Percentiles rank a stretch among this genome's conserved stretches.
Evolutionary conservation across 1,284 basidiomycete species (phyloP).

Genomic region (Laetiporus sulphureus): DNA sequence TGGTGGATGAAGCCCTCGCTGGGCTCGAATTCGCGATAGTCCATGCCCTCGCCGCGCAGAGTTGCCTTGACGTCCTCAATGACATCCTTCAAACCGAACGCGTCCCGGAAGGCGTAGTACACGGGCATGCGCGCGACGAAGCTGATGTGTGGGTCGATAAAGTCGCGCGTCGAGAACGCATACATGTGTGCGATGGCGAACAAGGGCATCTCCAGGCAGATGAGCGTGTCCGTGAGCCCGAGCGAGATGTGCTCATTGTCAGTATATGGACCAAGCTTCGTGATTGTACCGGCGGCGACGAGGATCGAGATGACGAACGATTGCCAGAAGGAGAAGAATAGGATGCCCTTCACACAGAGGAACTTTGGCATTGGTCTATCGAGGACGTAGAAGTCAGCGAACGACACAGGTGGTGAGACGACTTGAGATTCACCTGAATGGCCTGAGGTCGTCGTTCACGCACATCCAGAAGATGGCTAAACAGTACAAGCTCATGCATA

Average conservation of each 20-base stretch:
- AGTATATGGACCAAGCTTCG: constrained; percentile 78
- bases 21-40: constrained; percentile 94
- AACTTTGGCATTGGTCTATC: constrained; percentile 84
- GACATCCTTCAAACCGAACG: constrained; percentile 84
- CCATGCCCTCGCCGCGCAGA: constrained; percentile 84
- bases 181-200: constrained; percentile 93
- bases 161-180: constrained; percentile 84
- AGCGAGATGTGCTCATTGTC: constrained; percentile 89
- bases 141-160: constrained; percentile 57
- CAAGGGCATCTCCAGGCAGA: constrained; percentile 96
- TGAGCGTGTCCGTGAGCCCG: constrained; percentile 84
- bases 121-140: constrained; percentile 87
- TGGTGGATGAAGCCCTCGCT: constrained; percentile 90
- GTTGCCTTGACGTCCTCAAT: constrained; percentile 83
- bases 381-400: not conserved
- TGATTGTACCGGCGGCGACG: constrained; percentile 77
- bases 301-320: constrained; percentile 82
- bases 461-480: constrained; percentile 94
- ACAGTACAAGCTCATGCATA: constrained; percentile 77
- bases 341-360: constrained; percentile 94
- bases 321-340: constrained; percentile 99
- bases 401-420: constrained; percentile 3
- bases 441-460: constrained; percentile 79
- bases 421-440: constrained; percentile 62
- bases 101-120: constrained; percentile 82